Percentiles rank a stretch among this genome's conserved stretches.
Conservation (phyloP, 192 early-diverging fungal species). For the Entomortierella beljakovae region DNA sequence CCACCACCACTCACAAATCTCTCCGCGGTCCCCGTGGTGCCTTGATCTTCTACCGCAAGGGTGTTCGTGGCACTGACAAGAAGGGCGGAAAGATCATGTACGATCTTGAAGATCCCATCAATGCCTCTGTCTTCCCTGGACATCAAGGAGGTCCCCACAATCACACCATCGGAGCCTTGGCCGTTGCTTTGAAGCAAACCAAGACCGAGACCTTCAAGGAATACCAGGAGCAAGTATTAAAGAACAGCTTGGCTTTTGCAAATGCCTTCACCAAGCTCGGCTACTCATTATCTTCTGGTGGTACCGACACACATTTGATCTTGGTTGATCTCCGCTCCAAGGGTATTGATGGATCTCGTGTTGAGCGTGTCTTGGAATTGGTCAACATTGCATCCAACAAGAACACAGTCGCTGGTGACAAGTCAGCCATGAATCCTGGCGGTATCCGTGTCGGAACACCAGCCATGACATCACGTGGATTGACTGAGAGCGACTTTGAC, state of each 20-base stretch:
- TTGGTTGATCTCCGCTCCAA: conserved; percentile 87
- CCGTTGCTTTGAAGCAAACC: conserved; percentile 95
- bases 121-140: conserved; percentile 97
- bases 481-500: conserved; percentile 90
- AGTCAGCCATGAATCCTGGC: conserved; percentile 90
- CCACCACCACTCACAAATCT: conserved; percentile 99
- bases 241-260: conserved; percentile 92
- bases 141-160: conserved; percentile 99
- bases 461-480: conserved; percentile 96
- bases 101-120: conserved; percentile 95
- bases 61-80: conserved; percentile 87
- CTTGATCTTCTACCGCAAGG: conserved; percentile 99
- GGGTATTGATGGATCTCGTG: conserved; percentile 94
- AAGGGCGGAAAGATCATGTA: conserved; percentile 91
- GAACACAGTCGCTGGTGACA: conserved; percentile 99
- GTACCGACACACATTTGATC: conserved; percentile 96
- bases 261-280: conserved; percentile 73
- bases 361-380: conserved; percentile 95
- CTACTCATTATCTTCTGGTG: conserved; percentile 90
- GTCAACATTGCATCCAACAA: conserved; percentile 99
- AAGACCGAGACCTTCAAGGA: conserved; percentile 86
- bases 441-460: conserved; percentile 96
- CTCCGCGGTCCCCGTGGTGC: conserved; percentile 98
- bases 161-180: conserved; percentile 96
- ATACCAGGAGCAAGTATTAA: conserved; percentile 93